A percentile compares a stretch with the other conserved stretches of the same genome.
phyloP scores from a whole-genome alignment of 345 rosid genomes.

The Rhizophora apiculata region DNA sequence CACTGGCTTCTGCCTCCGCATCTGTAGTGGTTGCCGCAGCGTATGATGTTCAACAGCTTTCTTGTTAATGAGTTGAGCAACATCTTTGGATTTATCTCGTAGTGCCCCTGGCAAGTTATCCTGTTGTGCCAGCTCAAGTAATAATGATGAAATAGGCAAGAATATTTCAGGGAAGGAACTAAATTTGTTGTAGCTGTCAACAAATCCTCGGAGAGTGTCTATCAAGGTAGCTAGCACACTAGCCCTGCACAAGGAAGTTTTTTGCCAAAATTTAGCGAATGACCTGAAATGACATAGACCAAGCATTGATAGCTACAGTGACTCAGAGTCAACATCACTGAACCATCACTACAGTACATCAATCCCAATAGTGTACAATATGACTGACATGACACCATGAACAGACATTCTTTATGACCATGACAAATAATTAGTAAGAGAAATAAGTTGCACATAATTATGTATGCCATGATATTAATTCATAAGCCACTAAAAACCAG shows the following conservation, averaged over 20 bases:
- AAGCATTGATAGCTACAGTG: not conserved
- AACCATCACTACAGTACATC: no score
- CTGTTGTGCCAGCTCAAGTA: constrained; percentile 51
- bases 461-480: no score
- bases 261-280: constrained; percentile 2
- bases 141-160: constrained; percentile 51
- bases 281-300: not conserved
- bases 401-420: not conserved
- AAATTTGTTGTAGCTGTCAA: constrained; percentile 46
- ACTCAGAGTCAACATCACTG: no score
- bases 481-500: no score
- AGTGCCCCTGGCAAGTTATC: constrained; percentile 51
- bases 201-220: constrained; percentile 69
- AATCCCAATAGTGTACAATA: not conserved
- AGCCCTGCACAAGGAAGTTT: constrained; percentile 45
- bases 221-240: constrained; percentile 49
- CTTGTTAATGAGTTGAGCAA: constrained; percentile 49
- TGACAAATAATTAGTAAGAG: no score
- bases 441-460: no score
- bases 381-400: not conserved
- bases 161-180: constrained; percentile 79
- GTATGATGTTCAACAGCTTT: constrained; percentile 44
- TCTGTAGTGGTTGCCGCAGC: constrained; percentile 66
- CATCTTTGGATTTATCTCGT: constrained; percentile 44
- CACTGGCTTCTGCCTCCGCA: constrained; percentile 77